Evolutionary conservation across 495 filamentous ascomycete genomes (phyloP), one percentile per base, ranked within the genome.

Genomic region (Hypoxylon subgilvum): DNA sequence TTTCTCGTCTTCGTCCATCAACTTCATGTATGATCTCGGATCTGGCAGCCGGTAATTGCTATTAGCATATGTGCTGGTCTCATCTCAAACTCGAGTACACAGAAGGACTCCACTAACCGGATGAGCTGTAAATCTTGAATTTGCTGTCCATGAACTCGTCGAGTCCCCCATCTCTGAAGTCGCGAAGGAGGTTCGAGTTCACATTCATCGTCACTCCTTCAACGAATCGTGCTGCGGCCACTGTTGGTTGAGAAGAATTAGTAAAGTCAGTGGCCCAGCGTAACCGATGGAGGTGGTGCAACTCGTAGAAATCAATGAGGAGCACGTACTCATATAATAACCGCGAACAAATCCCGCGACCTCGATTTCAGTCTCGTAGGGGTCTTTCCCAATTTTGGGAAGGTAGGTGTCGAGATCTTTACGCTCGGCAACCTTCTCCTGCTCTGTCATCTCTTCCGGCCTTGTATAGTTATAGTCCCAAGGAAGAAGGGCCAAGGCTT

Each of bases 271-370:
- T 5, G 12, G 16, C 14, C 14, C n/a, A n/a, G n/a, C n/a, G n/a
- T n/a, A n/a, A n/a, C n/a, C n/a, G n/a, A n/a, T n/a, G n/a, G n/a
- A n/a, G n/a, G n/a, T n/a, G n/a, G n/a, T n/a, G n/a, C n/a, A n/a
- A n/a, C 34, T 6, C 21, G 10, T 36, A 1, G 7, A 23, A 35
- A 41, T n/a, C n/a, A n/a, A n/a, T n/a, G n/a, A n/a, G n/a, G n/a
- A n/a, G n/a, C n/a, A 54, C 54, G 13, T 58, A 64, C 61, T 79
- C 16, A 75, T 68, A 36, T 84, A 84, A 55, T 84, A 83, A 0
- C 76, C 81, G 0, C 80, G 60, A 9, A 83, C 75, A 38, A 79
- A 81, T 0, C 77, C 73, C 0, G 76, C 76, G 7, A 83, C 75
- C 9, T 67, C 66, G 1, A 84, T 61, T 44, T 84, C 81, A 0